Evolutionary conservation across 805 yeast genomes (phyloP), one percentile per base, ranked within the genome.

Genomic region (Candida ortonii): DNA sequence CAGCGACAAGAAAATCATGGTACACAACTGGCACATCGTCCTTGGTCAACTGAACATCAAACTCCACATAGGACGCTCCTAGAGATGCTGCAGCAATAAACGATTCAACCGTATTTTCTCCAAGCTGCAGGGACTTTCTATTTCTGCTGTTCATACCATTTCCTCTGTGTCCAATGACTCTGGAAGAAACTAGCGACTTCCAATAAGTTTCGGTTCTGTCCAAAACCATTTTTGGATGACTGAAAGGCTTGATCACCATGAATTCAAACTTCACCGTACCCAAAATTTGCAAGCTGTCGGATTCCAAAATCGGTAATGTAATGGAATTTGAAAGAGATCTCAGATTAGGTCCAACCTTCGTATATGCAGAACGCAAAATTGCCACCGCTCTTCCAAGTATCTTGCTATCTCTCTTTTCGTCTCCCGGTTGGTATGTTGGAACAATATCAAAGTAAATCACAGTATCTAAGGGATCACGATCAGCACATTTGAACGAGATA

Each of bases 131-230:
- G 3, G 95, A 84, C 43, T 76, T 80, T 29, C 80, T 71, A 26
- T 73, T 71, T 38, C 78, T 71, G 33, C 74, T 71, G 61, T 90
- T 90, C 65, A 88, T 89, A 47, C 97, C 97, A 44, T 87, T 67
- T 5, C 97, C 97, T 52, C 97, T 75, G 60, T 90, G 97, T 2
- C 97, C 97, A 61, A 90, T 90, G 16, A 90, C 95, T 40, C 96
- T 71, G 1, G 96, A 85, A 0, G 90, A 75, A 4, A 84, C 88
- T 35, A 87, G 65, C 10, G 93, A 86, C 52, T 84, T 85, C 97
- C 97, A 90, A 62, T 88, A 89, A 1, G 93, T 81, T 34, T 84
- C 83, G 1, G 86, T 73, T 47, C 83, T 66, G 43, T 61, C 68
- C n/a, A 82, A 61, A 8, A 73, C 71, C 78, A 82, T 76, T 25